Conservation (phyloP, 116 monocot genomes). For the Dioscorea cayenensis region DNA sequence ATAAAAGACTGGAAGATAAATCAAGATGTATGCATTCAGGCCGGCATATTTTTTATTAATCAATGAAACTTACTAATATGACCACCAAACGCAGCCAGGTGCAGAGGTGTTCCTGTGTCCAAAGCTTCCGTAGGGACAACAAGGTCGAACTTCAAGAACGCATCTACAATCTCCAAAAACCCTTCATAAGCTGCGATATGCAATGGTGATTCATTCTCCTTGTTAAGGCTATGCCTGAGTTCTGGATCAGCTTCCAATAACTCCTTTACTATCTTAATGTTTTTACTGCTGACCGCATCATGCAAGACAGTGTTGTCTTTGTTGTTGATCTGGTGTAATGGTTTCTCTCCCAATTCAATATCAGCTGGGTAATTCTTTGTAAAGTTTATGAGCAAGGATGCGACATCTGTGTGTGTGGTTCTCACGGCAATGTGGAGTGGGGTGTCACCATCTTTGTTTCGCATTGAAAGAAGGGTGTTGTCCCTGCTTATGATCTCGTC, state of each 20-base stretch:
- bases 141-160: background rate
- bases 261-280: background rate
- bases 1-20: background rate
- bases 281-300: background rate
- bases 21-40: background rate
- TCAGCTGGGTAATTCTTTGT: background rate
- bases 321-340: background rate
- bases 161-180: background rate
- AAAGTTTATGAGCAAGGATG: background rate
- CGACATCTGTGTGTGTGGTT: background rate
- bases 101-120: background rate
- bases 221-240: background rate
- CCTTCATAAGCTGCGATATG: background rate
- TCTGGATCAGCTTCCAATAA: background rate
- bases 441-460: background rate
- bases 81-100: background rate
- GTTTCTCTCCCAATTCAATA: background rate
- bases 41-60: background rate
- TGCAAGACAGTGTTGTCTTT: background rate
- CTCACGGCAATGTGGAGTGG: background rate
- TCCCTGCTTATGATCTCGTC: background rate
- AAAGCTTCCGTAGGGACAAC: background rate
- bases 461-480: background rate
- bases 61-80: background rate
- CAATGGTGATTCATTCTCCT: background rate